These are phyloP conservation scores for Phytopythium aichiense DNA, from an alignment of 352 stramenopile species.

Conservation along the genomic window DNA sequence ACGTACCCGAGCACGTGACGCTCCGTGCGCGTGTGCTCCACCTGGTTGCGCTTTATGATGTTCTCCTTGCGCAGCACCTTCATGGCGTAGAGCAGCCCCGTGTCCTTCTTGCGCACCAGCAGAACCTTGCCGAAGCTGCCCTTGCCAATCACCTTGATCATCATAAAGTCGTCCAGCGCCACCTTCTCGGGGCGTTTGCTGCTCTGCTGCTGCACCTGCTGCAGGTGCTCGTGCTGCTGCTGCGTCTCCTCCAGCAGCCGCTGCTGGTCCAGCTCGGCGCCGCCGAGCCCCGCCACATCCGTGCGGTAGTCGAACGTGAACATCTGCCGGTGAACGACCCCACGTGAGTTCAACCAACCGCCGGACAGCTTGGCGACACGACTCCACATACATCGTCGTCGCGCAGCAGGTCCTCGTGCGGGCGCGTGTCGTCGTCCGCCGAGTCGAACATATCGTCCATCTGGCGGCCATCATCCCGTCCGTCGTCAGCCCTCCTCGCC, in stretches of 20 bases:
- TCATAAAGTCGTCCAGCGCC: constrained; percentile 91
- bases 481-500: background rate
- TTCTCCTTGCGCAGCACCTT: constrained; percentile 99
- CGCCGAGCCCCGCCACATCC: constrained; percentile 29
- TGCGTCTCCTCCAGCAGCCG: constrained; percentile 47
- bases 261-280: constrained; percentile 29
- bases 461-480: background rate
- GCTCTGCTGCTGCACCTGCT: constrained; percentile 28
- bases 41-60: constrained; percentile 98
- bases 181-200: constrained; percentile 71
- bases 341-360: constrained; percentile 6
- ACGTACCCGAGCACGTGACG: constrained; percentile 96
- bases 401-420: constrained; percentile 37
- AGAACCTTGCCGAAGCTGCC: constrained; percentile 96
- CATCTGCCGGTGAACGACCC: background rate
- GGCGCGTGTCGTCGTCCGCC: constrained; percentile 50
- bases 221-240: constrained; percentile 28
- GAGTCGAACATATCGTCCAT: constrained; percentile 28
- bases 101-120: constrained; percentile 93
- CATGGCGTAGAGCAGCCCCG: constrained; percentile 95
- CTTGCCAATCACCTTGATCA: constrained; percentile 97
- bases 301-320: constrained; percentile 65
- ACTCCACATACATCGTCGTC: constrained; percentile 43
- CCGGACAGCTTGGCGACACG: background rate
- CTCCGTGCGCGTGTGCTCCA: constrained; percentile 99